Evolutionary conservation across 306 rosid genomes (phyloP).

Genomic region (Prunus mira): DNA sequence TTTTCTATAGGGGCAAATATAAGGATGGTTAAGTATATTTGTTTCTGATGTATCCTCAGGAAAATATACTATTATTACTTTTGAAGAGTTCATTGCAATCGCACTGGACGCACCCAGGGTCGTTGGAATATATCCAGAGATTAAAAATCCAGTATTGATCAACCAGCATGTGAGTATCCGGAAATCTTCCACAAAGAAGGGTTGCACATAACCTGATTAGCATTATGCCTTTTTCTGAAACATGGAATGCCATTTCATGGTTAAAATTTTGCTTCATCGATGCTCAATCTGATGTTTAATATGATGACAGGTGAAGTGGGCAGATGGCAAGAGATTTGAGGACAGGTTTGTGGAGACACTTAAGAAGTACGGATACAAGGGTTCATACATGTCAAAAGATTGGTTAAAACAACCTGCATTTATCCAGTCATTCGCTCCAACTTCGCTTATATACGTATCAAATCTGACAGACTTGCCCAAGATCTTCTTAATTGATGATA

Average conservation of each 20-base stretch:
- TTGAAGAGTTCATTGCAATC: conserved; percentile 80
- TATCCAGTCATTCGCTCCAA: conserved; percentile 92
- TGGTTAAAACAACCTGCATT: conserved; percentile 86
- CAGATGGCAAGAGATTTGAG: conserved; percentile 62
- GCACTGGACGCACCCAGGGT: conserved; percentile 83
- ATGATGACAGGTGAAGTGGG: conserved; percentile 79
- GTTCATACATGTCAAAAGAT: conserved; percentile 74
- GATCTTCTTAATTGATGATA: conserved; percentile 63
- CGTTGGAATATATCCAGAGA: conserved; percentile 97
- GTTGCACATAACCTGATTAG: conserved; percentile 4
- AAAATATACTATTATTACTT: conserved; percentile 68
- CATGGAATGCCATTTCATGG: background rate
- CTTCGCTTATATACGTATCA: conserved; percentile 67
- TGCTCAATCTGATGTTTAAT: conserved; percentile 16
- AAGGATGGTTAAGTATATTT: background rate
- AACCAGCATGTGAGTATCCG: conserved; percentile 73
- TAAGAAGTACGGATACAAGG: conserved; percentile 76
- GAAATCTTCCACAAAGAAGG: conserved; percentile 10
- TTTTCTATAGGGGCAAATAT: background rate
- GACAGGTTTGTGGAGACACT: conserved; percentile 85
- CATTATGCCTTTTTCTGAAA: background rate
- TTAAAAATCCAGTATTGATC: conserved; percentile 76
- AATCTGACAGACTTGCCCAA: conserved; percentile 78
- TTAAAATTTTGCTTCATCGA: background rate
- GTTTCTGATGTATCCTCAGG: conserved; percentile 49